Base-by-base conservation (phyloP, 2,329 filamentous ascomycete species). In the Arthrobotrys sinensis region DNA sequence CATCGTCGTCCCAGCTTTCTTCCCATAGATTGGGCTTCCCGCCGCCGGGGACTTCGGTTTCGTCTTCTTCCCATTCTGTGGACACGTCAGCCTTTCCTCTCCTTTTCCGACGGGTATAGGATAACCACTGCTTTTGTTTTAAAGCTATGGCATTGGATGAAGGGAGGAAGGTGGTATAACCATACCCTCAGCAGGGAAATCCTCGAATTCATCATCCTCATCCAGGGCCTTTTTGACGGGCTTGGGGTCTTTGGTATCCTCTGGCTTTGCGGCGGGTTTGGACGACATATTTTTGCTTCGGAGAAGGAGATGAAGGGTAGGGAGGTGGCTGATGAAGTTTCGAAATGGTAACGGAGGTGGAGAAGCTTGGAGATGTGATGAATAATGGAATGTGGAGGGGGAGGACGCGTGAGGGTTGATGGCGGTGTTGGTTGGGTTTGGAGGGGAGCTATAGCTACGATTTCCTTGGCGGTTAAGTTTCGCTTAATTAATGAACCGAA, bases 1-100 rank as follows among this genome's bases (percentile, higher is more conserved):
- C 96, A 84, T 98, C 95, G 83, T 99, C 96, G 84, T 99, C 96
- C 96, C 96, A 99, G 88, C 94, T 97, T 88, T 99, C 96, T 86
- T 99, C 96, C 96, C 96, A 99, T 68, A 99, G 87, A 86, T 98
- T 94, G 84, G 91, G 89, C 83, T 91, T 91, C 82, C 87, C 90
- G 67, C 88, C 90, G 82, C 89, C 88, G 72, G 92, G 92, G 70
- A 91, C 91, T 84, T 97, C 93, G 79, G 93, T 93, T 83, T 97
- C 94, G 83, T 97, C 93, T 85, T 94, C 91, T 66, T 91, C 88
- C 96, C 96, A 99, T 86, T 98, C 96, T 97, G 82, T 45, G 19
- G 38, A 14, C 10, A 52, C 46, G 34, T 24, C n/a, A 48, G 36
- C 24, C 38, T 28, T 28, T 28, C 24, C 38, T 28, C 4, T 28